phyloP scores from a whole-genome alignment of 2,329 filamentous ascomycete species.

The Clonostachys byssicola region DNA sequence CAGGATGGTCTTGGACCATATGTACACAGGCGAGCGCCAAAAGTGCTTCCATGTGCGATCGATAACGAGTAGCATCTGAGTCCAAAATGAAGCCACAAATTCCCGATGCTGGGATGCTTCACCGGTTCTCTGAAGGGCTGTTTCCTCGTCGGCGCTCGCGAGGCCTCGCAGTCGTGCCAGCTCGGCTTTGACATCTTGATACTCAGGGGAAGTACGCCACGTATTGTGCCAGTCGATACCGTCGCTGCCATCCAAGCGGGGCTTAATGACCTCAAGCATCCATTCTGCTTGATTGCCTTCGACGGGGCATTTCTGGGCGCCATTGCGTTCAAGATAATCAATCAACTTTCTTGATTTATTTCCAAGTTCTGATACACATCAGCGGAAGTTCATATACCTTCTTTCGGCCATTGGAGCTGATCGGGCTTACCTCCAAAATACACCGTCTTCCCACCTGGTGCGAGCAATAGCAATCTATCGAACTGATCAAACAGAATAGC shows the following conservation, averaged over 20 bases:
- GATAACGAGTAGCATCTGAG: slow-evolving; percentile 59
- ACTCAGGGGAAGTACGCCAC: slow-evolving; percentile 50
- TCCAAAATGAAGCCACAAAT: slow-evolving; percentile 59
- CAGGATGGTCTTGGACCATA: slow-evolving; percentile 66
- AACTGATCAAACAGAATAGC: slow-evolving; percentile 36
- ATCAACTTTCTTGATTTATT: slow-evolving; percentile 33
- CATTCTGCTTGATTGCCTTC: slow-evolving; percentile 64
- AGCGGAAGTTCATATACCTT: no score
- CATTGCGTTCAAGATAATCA: slow-evolving; percentile 59
- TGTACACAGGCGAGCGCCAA: slow-evolving; percentile 78
- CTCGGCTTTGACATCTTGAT: slow-evolving; percentile 43
- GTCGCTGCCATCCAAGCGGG: slow-evolving; percentile 22
- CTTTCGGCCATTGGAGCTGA: no score
- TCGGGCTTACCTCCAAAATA: slow-evolving; percentile 60
- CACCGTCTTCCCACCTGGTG: slow-evolving; percentile 38
- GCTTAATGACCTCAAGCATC: slow-evolving; percentile 46
- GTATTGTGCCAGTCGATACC: slow-evolving; percentile 51
- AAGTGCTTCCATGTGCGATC: slow-evolving; percentile 75
- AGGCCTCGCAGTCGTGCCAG: slow-evolving; percentile 43
- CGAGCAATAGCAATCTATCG: slow-evolving; percentile 53
- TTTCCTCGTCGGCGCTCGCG: slow-evolving; percentile 11
- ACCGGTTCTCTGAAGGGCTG: slow-evolving; percentile 4
- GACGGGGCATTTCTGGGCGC: slow-evolving; percentile 49
- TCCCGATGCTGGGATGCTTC: slow-evolving; percentile 56
- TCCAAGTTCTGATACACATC: slow-evolving; percentile 51